phyloP scores from a whole-genome alignment of 306 rosid genomes.

The Rubus parviflorus region DNA sequence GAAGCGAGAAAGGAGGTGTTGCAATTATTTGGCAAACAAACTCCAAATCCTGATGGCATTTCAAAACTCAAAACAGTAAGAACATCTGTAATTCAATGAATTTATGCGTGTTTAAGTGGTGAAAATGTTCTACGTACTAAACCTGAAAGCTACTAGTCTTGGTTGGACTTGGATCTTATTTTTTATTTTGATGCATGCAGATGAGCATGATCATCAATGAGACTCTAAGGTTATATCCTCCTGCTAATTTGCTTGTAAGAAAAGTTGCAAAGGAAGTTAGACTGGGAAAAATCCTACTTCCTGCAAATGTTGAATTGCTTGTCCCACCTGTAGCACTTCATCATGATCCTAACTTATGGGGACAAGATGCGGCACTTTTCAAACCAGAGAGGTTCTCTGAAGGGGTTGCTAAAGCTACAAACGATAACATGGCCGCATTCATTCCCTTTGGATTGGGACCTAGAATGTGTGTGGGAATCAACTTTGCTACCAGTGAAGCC shows the following conservation, averaged over 20 bases:
- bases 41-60: slow-evolving; percentile 10
- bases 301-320: neutral
- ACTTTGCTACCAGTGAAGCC: slow-evolving; percentile 19
- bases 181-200: neutral
- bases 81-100: too few species aligned
- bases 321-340: neutral
- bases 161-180: too few species aligned
- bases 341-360: slow-evolving; percentile 28
- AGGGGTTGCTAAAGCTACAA: slow-evolving; percentile 23
- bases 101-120: too few species aligned
- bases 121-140: too few species aligned
- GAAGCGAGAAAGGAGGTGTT: slow-evolving; percentile 26
- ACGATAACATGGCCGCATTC: slow-evolving; percentile 10
- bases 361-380: slow-evolving; percentile 22
- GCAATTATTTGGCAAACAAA: slow-evolving; percentile 13
- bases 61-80: slow-evolving; percentile 9
- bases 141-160: too few species aligned
- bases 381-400: slow-evolving; percentile 26
- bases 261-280: slow-evolving; percentile 4
- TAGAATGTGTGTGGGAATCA: slow-evolving; percentile 19
- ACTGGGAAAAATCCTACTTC: slow-evolving; percentile 12
- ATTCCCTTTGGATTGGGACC: slow-evolving; percentile 26
- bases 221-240: slow-evolving; percentile 27
- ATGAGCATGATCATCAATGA: slow-evolving; percentile 28
- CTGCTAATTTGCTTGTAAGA: neutral